A percentile compares a stretch with the other conserved stretches of the same genome.
Evolutionary conservation across 805 yeast species (phyloP).

Genomic region (Saccharomyces mikatae): DNA sequence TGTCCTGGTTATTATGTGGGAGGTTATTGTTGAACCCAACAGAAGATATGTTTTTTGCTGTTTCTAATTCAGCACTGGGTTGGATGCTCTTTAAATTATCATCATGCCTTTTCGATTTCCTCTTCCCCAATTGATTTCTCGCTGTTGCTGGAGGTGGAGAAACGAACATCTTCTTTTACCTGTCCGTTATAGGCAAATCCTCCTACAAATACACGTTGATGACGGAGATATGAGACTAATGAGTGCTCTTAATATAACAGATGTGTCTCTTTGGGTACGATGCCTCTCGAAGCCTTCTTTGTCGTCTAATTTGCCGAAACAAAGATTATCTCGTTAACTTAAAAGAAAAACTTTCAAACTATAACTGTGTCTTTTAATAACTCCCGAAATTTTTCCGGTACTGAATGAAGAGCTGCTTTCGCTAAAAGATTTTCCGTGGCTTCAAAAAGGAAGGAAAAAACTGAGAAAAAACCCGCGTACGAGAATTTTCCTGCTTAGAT

Average conservation of each 20-base stretch:
- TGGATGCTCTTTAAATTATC: constrained; percentile 4
- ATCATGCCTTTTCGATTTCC: constrained; percentile 4
- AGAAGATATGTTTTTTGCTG: background rate
- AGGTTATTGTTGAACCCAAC: background rate
- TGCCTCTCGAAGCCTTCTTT: background rate
- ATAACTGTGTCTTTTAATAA: background rate
- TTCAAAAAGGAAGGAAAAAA: background rate
- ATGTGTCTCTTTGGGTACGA: background rate
- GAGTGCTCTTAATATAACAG: background rate
- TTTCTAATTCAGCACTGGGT: constrained; percentile 2
- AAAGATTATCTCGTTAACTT: background rate
- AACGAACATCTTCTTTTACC: constrained; percentile 20
- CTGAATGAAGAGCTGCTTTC: background rate
- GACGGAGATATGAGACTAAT: background rate
- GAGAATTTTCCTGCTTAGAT: background rate
- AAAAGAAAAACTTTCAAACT: background rate
- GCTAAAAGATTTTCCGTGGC: background rate
- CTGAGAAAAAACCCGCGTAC: background rate
- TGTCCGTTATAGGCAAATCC: background rate
- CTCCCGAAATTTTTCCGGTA: background rate
- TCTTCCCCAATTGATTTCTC: constrained; percentile 15
- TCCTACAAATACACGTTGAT: background rate
- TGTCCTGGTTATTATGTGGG: background rate
- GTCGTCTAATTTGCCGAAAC: background rate
- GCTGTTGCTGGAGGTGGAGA: constrained; percentile 29